A percentile compares a stretch with the other conserved stretches of the same genome.
Conservation (phyloP, 179 eudicot genomes). For the Corrigiola litoralis region DNA sequence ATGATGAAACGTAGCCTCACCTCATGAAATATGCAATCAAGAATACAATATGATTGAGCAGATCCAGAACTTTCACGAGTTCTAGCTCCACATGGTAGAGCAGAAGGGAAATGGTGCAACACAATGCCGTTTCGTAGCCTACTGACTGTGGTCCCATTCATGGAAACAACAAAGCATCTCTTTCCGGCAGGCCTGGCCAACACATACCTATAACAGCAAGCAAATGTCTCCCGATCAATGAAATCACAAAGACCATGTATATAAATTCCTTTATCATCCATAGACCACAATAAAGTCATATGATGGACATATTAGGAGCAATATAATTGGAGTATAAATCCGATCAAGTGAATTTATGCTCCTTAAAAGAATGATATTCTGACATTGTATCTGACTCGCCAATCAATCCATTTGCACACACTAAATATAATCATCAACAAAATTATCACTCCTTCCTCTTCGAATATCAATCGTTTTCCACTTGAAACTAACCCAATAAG, state of each 20-base stretch:
- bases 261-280: neutral
- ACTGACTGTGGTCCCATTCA: slow-evolving; percentile 87
- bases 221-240: neutral
- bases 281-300: too few species aligned
- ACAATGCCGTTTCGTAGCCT: slow-evolving; percentile 80
- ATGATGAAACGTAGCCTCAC: slow-evolving; percentile 27
- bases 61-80: slow-evolving; percentile 55
- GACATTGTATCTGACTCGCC: too few species aligned
- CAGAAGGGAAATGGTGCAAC: slow-evolving; percentile 89
- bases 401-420: too few species aligned
- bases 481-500: too few species aligned
- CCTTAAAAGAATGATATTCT: too few species aligned
- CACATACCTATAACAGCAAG: slow-evolving; percentile 54
- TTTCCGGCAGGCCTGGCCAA: slow-evolving; percentile 95
- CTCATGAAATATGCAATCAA: slow-evolving; percentile 97
- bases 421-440: too few species aligned
- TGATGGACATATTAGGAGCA: too few species aligned
- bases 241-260: neutral
- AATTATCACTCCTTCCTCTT: too few species aligned
- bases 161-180: slow-evolving; percentile 93
- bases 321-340: too few species aligned
- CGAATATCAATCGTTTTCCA: too few species aligned
- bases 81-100: slow-evolving; percentile 84
- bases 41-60: slow-evolving; percentile 78
- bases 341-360: too few species aligned